These are phyloP conservation scores for Pseudogymnoascus pannorum DNA, from an alignment of 2,329 filamentous ascomycete genomes.

Conservation along the genomic window DNA sequence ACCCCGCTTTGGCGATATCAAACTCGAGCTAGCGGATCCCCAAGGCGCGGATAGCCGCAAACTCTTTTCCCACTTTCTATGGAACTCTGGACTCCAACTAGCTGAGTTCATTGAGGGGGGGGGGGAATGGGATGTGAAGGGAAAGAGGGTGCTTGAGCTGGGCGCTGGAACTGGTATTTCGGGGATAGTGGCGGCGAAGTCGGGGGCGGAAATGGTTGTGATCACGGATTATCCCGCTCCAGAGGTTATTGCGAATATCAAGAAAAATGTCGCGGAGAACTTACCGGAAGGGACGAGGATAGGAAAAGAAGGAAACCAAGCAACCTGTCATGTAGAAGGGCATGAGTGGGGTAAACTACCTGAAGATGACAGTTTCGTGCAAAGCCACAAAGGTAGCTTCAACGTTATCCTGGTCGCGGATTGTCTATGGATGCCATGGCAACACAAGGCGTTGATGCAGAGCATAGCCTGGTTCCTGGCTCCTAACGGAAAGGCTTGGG, in stretches of 20 bases:
- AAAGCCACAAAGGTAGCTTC: conserved; percentile 37
- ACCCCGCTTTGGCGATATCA: conserved; percentile 29
- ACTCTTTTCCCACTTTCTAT: conserved; percentile 66
- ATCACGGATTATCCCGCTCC: conserved; percentile 63
- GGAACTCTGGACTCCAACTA: conserved; percentile 56
- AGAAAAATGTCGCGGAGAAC: conserved; percentile 49
- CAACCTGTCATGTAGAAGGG: conserved; percentile 42
- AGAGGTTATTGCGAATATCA: conserved; percentile 51
- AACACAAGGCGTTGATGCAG: conserved; percentile 58
- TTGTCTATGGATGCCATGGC: conserved; percentile 68
- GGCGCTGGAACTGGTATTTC: conserved; percentile 57
- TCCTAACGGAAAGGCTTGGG: conserved; percentile 46
- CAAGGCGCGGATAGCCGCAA: conserved; percentile 45
- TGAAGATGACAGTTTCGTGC: conserved; percentile 14
- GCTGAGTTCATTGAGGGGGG: conserved; percentile 47
- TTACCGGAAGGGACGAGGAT: conserved; percentile 23
- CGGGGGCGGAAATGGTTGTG: conserved; percentile 44
- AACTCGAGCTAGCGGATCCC: conserved; percentile 33
- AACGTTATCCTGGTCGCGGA: conserved; percentile 62
- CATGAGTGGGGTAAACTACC: conserved; percentile 56
- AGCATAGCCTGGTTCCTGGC: conserved; percentile 58
- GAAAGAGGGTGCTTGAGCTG: conserved; percentile 52
- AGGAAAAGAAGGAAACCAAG: conserved; percentile 16
- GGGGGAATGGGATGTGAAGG: conserved; percentile 40
- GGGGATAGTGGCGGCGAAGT: conserved; percentile 41